Evolutionary conservation across 1,284 basidiomycete species (phyloP).

Genomic region (Fomes fomentarius): DNA sequence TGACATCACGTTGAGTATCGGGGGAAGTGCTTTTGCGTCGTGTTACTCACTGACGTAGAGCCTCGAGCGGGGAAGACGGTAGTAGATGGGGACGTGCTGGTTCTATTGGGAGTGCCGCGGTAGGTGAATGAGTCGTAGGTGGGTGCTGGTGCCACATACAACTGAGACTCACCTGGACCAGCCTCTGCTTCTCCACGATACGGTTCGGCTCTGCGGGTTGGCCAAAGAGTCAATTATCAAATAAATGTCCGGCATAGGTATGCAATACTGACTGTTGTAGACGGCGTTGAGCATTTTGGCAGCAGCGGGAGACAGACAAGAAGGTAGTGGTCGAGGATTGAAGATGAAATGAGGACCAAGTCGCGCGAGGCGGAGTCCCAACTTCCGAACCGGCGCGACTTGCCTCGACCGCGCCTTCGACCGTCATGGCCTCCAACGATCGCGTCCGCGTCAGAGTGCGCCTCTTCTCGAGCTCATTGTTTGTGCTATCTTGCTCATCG

Average conservation of each 20-base stretch:
- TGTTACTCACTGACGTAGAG: constrained; percentile 49
- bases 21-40: not conserved
- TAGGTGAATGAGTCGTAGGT: not conserved
- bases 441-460: constrained; percentile 76
- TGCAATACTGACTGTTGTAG: constrained; percentile 45
- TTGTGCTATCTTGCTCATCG: constrained; percentile 5
- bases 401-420: constrained; percentile 22
- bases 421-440: constrained; percentile 51
- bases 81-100: constrained; percentile 46
- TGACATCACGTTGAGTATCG: constrained; percentile 7
- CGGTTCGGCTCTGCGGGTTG: constrained; percentile 59
- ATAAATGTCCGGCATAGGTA: too few relatives aligned
- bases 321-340: constrained; percentile 22
- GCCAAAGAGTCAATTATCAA: too few relatives aligned
- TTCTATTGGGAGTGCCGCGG: constrained; percentile 29
- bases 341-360: constrained; percentile 19
- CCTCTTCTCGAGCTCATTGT: constrained; percentile 22
- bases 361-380: constrained; percentile 32
- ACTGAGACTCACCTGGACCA: constrained; percentile 56
- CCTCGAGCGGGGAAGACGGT: constrained; percentile 48
- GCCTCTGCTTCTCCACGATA: constrained; percentile 64
- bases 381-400: constrained; percentile 31
- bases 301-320: constrained; percentile 9
- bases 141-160: not conserved
- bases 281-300: constrained; percentile 58